Base-by-base conservation (phyloP, 305 asterid genomes). In the Caryopteris hybrid region DNA sequence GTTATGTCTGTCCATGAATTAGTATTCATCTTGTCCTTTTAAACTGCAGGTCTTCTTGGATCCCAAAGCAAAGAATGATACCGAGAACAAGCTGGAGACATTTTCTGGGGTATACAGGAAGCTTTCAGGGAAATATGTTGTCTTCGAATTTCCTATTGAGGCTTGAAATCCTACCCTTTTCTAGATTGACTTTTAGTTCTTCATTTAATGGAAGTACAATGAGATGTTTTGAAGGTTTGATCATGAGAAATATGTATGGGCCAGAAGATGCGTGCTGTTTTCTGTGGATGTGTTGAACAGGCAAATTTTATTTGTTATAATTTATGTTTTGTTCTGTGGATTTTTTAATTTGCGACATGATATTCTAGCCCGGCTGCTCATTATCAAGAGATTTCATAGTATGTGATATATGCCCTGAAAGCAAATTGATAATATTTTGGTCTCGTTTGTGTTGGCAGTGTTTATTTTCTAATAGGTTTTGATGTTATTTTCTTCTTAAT, bases 61-160 rank as follows among this genome's bases (percentile, higher is more conserved):
- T 50, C 81, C 88, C 33, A 85, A 85, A 63, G 82, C 84, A 5
- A 76, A 68, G 81, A 85, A 85, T 7, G 91, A 85, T 73, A 75
- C 86, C 0, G 91, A 83, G 76, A 80, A 67, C 56, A 85, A 85
- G 77, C 74, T 85, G 6, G 91, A 85, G 71, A 85, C 91, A 0
- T 85, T 85, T 62, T 72, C 88, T 1, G 85, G 88, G 38, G 91
- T 85, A 46, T 85, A 83, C 81, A 78, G 86, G 79, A 85, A 82
- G 85, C 91, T 85, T 56, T 82, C 87, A 0, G 90, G 90, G 36
- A 85, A 74, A 69, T 88, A 85, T 4, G 85, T 84, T 0, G 87
- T 81, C 57, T 84, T 84, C 54, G 89, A 84, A 43, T 84, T 69
- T 53, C 88, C 90, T 61, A 12, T 18, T 73, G 90, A 85, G 70